phyloP scores from a whole-genome alignment of 2,329 filamentous ascomycete species.

The Aspergillus flavus region DNA sequence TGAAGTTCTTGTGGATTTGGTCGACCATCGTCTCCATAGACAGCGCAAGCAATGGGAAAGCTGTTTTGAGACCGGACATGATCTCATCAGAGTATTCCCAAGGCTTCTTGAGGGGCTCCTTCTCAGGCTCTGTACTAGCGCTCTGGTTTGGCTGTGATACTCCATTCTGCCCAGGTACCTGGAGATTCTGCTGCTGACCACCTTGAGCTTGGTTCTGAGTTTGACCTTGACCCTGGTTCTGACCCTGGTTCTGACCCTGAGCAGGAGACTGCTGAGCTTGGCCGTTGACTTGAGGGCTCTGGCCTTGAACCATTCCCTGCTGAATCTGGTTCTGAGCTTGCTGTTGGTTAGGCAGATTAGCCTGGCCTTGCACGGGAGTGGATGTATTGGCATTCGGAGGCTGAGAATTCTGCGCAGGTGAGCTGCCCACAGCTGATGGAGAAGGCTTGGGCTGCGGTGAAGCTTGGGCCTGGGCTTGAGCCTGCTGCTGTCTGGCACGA shows the following conservation, averaged over 20 bases:
- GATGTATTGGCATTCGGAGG: slow-evolving; percentile 48
- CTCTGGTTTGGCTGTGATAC: slow-evolving; percentile 28
- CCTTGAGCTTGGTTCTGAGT: slow-evolving; percentile 25
- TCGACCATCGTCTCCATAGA: slow-evolving; percentile 99
- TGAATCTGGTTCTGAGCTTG: slow-evolving; percentile 27
- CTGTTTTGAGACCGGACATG: slow-evolving; percentile 92
- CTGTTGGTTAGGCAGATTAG: slow-evolving; percentile 27
- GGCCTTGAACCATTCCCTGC: slow-evolving; percentile 19
- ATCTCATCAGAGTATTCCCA: slow-evolving; percentile 98
- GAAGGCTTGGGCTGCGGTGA: slow-evolving; percentile 40
- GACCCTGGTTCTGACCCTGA: slow-evolving; percentile 15
- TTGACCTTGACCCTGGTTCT: slow-evolving; percentile 25
- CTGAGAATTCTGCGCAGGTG: slow-evolving; percentile 48
- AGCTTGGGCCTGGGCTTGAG: slow-evolving; percentile 54
- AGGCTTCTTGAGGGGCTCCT: slow-evolving; percentile 68
- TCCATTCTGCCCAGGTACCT: slow-evolving; percentile 33
- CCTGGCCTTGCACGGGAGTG: slow-evolving; percentile 31
- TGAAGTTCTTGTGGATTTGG: slow-evolving; percentile 98
- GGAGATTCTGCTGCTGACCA: slow-evolving; percentile 29
- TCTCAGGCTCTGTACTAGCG: slow-evolving; percentile 33
- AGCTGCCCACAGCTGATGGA: slow-evolving; percentile 49
- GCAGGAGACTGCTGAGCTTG: slow-evolving; percentile 16
- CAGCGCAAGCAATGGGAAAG: slow-evolving; percentile 89
- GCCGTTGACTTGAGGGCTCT: slow-evolving; percentile 21
- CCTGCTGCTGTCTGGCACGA: slow-evolving; percentile 67